Percentiles rank a stretch among this genome's conserved stretches.
phyloP scores from a whole-genome alignment of 805 yeast species.

The Cyberlindnera sargentensis region DNA sequence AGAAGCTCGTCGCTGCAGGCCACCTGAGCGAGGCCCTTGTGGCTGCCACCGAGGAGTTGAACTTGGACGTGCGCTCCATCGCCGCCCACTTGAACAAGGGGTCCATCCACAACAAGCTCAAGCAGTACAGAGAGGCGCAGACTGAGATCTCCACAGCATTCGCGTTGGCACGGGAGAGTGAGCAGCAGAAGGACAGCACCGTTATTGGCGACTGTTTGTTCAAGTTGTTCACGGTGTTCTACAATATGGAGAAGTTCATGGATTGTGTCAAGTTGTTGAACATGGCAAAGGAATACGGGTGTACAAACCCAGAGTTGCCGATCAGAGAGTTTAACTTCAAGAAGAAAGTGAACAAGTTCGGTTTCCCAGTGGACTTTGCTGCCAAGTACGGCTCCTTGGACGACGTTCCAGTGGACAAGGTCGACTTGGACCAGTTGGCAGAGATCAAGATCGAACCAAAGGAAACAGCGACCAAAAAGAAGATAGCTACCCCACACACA shows the following conservation, averaged over 20 bases:
- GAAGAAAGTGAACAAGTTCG: constrained; percentile 14
- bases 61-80: constrained; percentile 36
- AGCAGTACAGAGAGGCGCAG: constrained; percentile 36
- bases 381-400: constrained; percentile 3
- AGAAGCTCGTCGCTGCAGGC: constrained; percentile 32
- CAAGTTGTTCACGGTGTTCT: constrained; percentile 35
- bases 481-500: no score
- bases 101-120: constrained; percentile 35
- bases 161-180: constrained; percentile 33
- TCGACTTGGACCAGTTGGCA: not conserved
- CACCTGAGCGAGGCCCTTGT: constrained; percentile 37
- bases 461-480: no score
- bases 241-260: constrained; percentile 31
- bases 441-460: not conserved
- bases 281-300: constrained; percentile 32
- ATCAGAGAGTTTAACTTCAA: constrained; percentile 18
- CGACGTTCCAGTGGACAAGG: constrained; percentile 4
- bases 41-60: constrained; percentile 30
- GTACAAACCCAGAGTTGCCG: constrained; percentile 21
- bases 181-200: constrained; percentile 26
- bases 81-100: constrained; percentile 39
- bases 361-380: constrained; percentile 4
- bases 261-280: constrained; percentile 34
- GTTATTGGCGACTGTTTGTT: constrained; percentile 40
- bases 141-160: constrained; percentile 37